phyloP scores from a whole-genome alignment of 148 eudicot species.

The Amaranthus cruentus region DNA sequence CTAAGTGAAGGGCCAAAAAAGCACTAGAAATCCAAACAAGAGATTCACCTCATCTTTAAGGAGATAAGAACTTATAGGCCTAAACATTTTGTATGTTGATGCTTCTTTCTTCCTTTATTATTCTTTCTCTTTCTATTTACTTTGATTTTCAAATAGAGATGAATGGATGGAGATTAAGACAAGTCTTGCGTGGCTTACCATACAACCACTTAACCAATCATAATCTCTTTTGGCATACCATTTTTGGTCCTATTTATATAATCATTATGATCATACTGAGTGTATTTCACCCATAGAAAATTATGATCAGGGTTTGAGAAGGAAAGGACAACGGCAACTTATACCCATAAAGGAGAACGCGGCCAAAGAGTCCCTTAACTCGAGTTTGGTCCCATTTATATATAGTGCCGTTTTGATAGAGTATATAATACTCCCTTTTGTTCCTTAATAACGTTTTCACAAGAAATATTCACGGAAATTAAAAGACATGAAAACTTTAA shows the following conservation, averaged over 20 bases:
- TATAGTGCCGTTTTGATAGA: not conserved
- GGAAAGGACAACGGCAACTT: too few relatives aligned
- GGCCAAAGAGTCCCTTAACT: too few relatives aligned
- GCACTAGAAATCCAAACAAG: constrained; percentile 62
- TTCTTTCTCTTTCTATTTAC: not conserved
- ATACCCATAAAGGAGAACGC: too few relatives aligned
- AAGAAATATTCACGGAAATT: too few relatives aligned
- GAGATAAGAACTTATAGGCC: constrained; percentile 36
- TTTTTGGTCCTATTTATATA: constrained; percentile 14
- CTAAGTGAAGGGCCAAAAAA: constrained; percentile 85
- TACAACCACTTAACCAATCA: constrained; percentile 24
- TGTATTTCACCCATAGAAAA: too few relatives aligned
- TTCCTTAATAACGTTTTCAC: too few relatives aligned
- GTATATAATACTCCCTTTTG: too few relatives aligned
- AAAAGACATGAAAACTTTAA: too few relatives aligned
- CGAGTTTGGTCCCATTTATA: not conserved
- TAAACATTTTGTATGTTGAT: not conserved
- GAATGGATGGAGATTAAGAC: constrained; percentile 28
- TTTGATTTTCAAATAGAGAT: not conserved
- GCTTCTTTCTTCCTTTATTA: not conserved
- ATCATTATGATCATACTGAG: not conserved
- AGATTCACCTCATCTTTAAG: constrained; percentile 62
- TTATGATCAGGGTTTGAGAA: too few relatives aligned
- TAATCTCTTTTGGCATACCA: constrained; percentile 8
- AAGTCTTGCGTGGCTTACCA: constrained; percentile 23